Evolutionary conservation across 2,329 filamentous ascomycete genomes (phyloP).

Genomic region (Nigrograna mackinnonii): DNA sequence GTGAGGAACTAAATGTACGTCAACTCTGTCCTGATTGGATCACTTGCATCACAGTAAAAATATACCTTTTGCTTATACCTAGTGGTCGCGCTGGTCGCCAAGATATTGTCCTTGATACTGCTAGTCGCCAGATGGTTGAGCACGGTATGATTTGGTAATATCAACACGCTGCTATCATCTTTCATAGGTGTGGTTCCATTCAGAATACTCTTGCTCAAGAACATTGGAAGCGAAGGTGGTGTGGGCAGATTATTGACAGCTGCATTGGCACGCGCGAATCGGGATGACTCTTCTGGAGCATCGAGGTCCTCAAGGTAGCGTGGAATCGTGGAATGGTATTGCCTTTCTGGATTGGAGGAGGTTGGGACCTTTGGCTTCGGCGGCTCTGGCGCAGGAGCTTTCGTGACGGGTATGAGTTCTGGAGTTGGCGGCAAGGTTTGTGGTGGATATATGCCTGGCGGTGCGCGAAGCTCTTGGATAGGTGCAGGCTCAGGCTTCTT

Average conservation of each 20-base stretch:
- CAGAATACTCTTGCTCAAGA: constrained; percentile 90
- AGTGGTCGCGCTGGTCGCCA: constrained; percentile 96
- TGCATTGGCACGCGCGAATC: constrained; percentile 73
- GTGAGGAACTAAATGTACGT: constrained; percentile 76
- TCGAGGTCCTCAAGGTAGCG: constrained; percentile 87
- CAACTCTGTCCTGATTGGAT: constrained; percentile 10
- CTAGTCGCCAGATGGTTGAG: constrained; percentile 96
- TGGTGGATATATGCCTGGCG: constrained; percentile 29
- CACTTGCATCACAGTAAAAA: constrained; percentile 6
- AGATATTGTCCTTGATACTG: constrained; percentile 94
- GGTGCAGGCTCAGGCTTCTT: constrained; percentile 23
- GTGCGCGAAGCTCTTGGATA: constrained; percentile 28
- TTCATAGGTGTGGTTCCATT: constrained; percentile 92
- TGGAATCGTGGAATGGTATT: constrained; percentile 76
- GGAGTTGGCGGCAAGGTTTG: constrained; percentile 49
- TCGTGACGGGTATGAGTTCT: constrained; percentile 24
- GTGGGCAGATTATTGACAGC: constrained; percentile 80
- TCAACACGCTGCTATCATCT: constrained; percentile 95
- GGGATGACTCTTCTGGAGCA: constrained; percentile 74
- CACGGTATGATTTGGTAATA: constrained; percentile 96
- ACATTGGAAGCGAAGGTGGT: constrained; percentile 84
- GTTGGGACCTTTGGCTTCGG: constrained; percentile 29
- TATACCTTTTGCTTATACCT: constrained; percentile 91
- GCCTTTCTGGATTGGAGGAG: constrained; percentile 49
- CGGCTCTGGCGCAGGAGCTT: constrained; percentile 23